Evolutionary conservation across 345 rosid genomes (phyloP).

Genomic region (Ceriops decandra): DNA sequence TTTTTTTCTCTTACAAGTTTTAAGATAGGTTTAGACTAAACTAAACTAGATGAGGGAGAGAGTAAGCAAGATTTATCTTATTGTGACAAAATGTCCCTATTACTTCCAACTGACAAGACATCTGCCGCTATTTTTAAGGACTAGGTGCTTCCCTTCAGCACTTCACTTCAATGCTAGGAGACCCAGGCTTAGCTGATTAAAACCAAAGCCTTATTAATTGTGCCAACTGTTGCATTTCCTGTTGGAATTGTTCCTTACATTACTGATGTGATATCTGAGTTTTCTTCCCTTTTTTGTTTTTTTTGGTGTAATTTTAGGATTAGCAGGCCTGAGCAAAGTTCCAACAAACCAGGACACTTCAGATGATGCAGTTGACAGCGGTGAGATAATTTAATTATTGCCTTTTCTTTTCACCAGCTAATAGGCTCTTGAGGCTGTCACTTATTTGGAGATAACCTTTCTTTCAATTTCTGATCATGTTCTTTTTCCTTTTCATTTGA

Average conservation of each 20-base stretch:
- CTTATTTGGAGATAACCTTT: neutral
- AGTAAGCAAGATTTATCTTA: too few species aligned
- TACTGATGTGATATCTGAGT: slow-evolving; percentile 11
- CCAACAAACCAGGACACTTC: slow-evolving; percentile 33
- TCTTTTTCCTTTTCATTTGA: neutral
- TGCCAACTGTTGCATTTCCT: neutral
- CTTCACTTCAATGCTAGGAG: too few species aligned
- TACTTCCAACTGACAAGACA: too few species aligned
- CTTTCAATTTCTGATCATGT: neutral
- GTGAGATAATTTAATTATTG: slow-evolving; percentile 25
- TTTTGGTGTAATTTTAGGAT: slow-evolving; percentile 29
- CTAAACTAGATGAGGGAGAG: too few species aligned
- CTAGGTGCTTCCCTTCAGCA: too few species aligned
- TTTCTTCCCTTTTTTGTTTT: neutral
- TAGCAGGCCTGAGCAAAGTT: slow-evolving; percentile 41
- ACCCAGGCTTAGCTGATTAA: too few species aligned
- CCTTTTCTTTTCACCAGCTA: neutral
- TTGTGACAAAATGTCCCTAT: too few species aligned
- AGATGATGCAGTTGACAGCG: slow-evolving; percentile 42
- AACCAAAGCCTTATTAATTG: neutral
- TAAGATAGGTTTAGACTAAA: too few species aligned
- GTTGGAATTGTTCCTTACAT: neutral
- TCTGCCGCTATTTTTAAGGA: too few species aligned
- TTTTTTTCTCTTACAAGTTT: too few species aligned
- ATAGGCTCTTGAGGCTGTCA: neutral